phyloP scores from a whole-genome alignment of 495 filamentous ascomycete species.

The Lentithecium fluviatile region DNA sequence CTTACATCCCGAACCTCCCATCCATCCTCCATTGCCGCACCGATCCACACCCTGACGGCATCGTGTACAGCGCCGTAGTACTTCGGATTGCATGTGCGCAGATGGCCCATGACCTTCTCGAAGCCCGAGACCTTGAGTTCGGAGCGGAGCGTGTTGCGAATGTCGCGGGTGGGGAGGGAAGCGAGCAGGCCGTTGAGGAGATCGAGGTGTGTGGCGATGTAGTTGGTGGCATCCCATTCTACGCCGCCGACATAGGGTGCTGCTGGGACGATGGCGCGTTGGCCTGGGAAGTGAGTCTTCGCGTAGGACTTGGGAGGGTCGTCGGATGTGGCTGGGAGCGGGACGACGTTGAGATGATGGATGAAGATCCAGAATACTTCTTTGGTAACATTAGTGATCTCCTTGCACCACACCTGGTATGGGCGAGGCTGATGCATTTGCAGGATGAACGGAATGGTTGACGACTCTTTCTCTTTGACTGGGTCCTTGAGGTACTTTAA shows the following conservation, averaged over 20 bases:
- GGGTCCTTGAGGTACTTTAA: conserved; percentile 81
- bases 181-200: conserved; percentile 88
- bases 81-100: conserved; percentile 95
- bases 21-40: conserved; percentile 78
- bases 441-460: conserved; percentile 80
- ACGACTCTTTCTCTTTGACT: conserved; percentile 66
- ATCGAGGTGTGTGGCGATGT: conserved; percentile 87
- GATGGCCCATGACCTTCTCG: conserved; percentile 79
- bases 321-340: conserved; percentile 46
- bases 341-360: conserved; percentile 85
- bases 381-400: conserved; percentile 87
- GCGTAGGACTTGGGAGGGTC: conserved; percentile 52
- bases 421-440: conserved; percentile 84
- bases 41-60: conserved; percentile 84
- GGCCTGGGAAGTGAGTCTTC: conserved; percentile 76
- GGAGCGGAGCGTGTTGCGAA: conserved; percentile 75
- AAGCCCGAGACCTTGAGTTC: conserved; percentile 83
- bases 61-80: conserved; percentile 91
- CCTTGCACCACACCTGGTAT: conserved; percentile 91
- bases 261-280: conserved; percentile 85
- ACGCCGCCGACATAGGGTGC: conserved; percentile 97
- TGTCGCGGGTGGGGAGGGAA: conserved; percentile 66
- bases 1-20: conserved; percentile 78
- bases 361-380: conserved; percentile 99
- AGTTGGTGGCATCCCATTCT: conserved; percentile 98